These are phyloP conservation scores for Boletus pseudo-olivaceus DNA, from an alignment of 768 basidiomycete species.

Conservation along the genomic window DNA sequence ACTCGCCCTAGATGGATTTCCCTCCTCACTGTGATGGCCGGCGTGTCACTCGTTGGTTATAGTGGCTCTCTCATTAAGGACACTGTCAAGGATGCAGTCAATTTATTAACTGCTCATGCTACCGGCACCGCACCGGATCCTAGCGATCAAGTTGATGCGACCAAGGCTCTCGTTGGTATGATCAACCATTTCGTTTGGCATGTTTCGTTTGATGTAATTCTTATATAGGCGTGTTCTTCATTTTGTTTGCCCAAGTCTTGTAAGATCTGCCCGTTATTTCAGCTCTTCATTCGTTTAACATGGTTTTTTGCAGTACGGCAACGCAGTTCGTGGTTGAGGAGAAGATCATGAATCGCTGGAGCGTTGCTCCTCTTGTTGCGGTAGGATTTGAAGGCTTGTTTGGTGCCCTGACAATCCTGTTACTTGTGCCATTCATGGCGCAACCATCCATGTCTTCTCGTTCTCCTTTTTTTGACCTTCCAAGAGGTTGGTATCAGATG, in stretches of 20 bases:
- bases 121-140: constrained; percentile 40
- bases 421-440: constrained; percentile 78
- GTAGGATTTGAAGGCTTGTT: constrained; percentile 96
- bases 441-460: constrained; percentile 60
- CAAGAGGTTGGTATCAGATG: constrained; percentile 88
- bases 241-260: constrained; percentile 95
- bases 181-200: constrained; percentile 7
- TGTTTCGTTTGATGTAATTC: constrained; percentile 16
- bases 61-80: constrained; percentile 88
- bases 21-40: constrained; percentile 82
- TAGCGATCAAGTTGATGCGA: constrained; percentile 57
- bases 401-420: constrained; percentile 73
- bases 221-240: constrained; percentile 75
- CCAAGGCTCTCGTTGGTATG: constrained; percentile 69
- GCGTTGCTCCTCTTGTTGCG: constrained; percentile 84
- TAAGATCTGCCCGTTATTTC: constrained; percentile 36
- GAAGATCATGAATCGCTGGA: constrained; percentile 87
- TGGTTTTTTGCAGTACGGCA: constrained; percentile 60
- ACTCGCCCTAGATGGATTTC: constrained; percentile 71
- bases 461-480: constrained; percentile 80
- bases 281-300: neutral
- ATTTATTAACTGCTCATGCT: constrained; percentile 9
- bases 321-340: constrained; percentile 95
- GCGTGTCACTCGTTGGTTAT: constrained; percentile 81
- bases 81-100: constrained; percentile 47